Base-by-base conservation (phyloP, 2,329 filamentous ascomycete species). In the Phialophora chinensis region DNA sequence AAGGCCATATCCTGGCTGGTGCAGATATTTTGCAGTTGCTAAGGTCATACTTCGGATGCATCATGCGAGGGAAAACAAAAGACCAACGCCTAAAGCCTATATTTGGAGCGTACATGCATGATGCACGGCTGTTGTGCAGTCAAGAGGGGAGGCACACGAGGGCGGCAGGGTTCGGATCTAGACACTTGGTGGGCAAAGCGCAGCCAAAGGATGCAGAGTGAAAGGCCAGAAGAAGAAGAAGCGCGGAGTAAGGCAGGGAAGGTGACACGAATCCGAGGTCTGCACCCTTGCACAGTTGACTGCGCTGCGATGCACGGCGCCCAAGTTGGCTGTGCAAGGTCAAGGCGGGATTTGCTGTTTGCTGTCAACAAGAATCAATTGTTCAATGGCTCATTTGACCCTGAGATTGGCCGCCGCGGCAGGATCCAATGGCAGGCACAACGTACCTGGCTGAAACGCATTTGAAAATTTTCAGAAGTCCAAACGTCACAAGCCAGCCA, bases 81-180 rank as follows among this genome's bases (percentile, higher is more conserved):
- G 49, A 12, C 27, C 49, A 25, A 1, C 20, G 20, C 49, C 23
- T 29, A 35, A 20, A 35, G 23, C 54, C 54, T 63, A 55, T 50
- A 63, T 57, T 56, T 57, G 52, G 53, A 49, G 52, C 27, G 33
- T 27, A 31, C 25, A 14, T 60, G 62, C 62, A 65, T 60, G 57
- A 27, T 65, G 62, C 62, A 65, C 50, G 35, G 57, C 62, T 65
- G 62, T 60, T 65, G 62, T 60, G 62, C 62, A 65, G 56, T 14
- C 6, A 35, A 27, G 44, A 61, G 47, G 58, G 57, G 2, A 27
- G 27, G 11, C 25, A 35, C 53, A 55, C 27, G 27, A 35, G 29
- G 29, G 27, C 8, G 53, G 12, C 29, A 27, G 20, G 25, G 53
- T 55, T 35, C 31, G 47, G 44, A 52, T 38, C 20, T n/a, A 31